Base-by-base conservation (phyloP, 2,329 filamentous ascomycete species). In the Drechslera avenae region DNA sequence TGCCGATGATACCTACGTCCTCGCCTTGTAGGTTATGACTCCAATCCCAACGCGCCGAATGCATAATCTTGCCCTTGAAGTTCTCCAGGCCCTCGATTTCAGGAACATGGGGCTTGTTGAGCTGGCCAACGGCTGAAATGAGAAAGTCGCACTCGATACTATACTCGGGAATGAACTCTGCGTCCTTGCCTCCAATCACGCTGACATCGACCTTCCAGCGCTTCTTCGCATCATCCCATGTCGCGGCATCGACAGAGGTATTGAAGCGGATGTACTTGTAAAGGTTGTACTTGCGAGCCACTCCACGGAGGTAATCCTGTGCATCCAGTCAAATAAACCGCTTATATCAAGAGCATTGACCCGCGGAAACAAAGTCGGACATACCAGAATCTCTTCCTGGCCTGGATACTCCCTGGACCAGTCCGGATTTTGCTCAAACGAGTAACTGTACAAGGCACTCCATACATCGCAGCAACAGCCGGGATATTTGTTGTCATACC, bases 1-100 rank as follows among this genome's bases (percentile, higher is more conserved):
- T 86, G 2, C 84, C 83, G 31, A 86, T 79, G n/a, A 86, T 68
- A 0, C 78, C 83, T 33, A 86, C 77, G 42, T 76, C 78, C 71
- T 85, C 85, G 7, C 75, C 80, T 23, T 71, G 66, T n/a, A 83
- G 59, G 41, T 79, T 75, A 54, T 83, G 83, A 35, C 75, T 80
- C 81, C 81, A 84, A 52, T 85, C 82, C 82, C 83, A 85, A n/a
- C 82, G 67, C 4, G 82, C 81, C 2, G 78, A 81, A 54, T 85
- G 83, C 75, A 81, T 83, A 47, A 77, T 71, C 66, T 81, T 83
- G 2, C 81, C 81, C 33, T 76, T 66, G 49, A 82, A 83, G 5
- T 72, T 67, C 0, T 78, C 68, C 8, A 82, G 46, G 0, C 81
- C 81, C 7, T 76, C 68, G 10, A 83, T 81, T 1, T 75, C 63